Evolutionary conservation across 2,329 filamentous ascomycete species (phyloP).

Genomic region (Colletotrichum sp.): DNA sequence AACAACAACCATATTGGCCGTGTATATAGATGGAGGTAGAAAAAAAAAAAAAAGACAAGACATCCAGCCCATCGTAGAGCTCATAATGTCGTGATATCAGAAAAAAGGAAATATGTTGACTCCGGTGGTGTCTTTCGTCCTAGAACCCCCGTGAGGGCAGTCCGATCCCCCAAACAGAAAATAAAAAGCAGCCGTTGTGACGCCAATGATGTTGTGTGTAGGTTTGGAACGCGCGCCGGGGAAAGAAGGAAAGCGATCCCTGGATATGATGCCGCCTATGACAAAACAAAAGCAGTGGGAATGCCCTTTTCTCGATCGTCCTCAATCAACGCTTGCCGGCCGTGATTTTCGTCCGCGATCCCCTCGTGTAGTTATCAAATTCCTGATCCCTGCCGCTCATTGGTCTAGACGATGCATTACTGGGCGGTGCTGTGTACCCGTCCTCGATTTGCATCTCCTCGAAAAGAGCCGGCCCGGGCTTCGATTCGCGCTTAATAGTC

Average conservation of each 20-base stretch:
- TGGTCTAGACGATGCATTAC: not conserved
- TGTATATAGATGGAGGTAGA: not conserved
- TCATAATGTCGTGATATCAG: not conserved
- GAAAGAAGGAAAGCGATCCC: not conserved
- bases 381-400: not conserved
- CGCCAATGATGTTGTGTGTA: not conserved
- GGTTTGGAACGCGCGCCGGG: not conserved
- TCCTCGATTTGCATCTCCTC: constrained; percentile 8
- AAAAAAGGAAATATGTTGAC: not conserved
- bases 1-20: not conserved
- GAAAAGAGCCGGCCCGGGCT: constrained; percentile 17
- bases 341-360: constrained; percentile 2
- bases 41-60: not conserved
- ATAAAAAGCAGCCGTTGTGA: not conserved
- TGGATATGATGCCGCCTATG: not conserved
- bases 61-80: not conserved
- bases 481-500: constrained; percentile 38
- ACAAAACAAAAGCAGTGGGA: not conserved
- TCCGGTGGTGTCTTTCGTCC: not conserved
- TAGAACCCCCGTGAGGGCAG: constrained; percentile 4
- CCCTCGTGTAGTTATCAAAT: not conserved
- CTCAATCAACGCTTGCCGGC: not conserved
- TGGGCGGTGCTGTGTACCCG: not conserved
- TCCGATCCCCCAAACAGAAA: not conserved
- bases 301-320: not conserved